phyloP scores from a whole-genome alignment of 129 eudicot genomes.

The Flaveria linearis region DNA sequence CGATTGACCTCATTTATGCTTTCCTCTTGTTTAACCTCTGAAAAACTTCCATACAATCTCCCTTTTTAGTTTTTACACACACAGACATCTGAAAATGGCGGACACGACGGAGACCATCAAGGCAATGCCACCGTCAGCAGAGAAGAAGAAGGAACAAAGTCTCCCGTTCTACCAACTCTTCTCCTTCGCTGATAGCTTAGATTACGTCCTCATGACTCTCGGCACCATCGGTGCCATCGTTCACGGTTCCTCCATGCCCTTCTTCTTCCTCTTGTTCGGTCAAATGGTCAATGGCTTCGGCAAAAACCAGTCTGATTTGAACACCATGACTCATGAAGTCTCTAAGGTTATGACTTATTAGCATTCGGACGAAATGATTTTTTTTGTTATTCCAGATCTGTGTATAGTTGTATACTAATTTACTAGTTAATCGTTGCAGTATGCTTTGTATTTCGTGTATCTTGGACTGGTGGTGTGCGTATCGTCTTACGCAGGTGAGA shows the following conservation, averaged over 20 bases:
- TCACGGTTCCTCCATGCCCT: constrained; percentile 98
- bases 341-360: constrained; percentile 50
- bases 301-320: constrained; percentile 81
- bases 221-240: constrained; percentile 91
- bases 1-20: not conserved
- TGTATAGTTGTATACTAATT: not conserved
- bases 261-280: constrained; percentile 88
- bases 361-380: too few relatives aligned
- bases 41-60: not conserved
- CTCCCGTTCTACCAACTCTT: constrained; percentile 81
- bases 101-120: constrained; percentile 55
- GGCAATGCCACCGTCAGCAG: constrained; percentile 67
- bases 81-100: constrained; percentile 42
- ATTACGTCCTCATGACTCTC: constrained; percentile 54
- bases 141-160: constrained; percentile 88
- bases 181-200: constrained; percentile 75
- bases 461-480: constrained; percentile 94
- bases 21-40: not conserved
- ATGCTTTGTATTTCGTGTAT: constrained; percentile 93
- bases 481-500: constrained; percentile 90
- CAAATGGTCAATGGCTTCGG: constrained; percentile 97
- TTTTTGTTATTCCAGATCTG: constrained; percentile 30
- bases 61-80: not conserved
- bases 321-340: constrained; percentile 90
- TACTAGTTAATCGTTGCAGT: constrained; percentile 54